Percentiles rank a stretch among this genome's conserved stretches.
These are phyloP conservation scores for Candida awuae DNA, from an alignment of 805 yeast genomes.

Conservation along the genomic window DNA sequence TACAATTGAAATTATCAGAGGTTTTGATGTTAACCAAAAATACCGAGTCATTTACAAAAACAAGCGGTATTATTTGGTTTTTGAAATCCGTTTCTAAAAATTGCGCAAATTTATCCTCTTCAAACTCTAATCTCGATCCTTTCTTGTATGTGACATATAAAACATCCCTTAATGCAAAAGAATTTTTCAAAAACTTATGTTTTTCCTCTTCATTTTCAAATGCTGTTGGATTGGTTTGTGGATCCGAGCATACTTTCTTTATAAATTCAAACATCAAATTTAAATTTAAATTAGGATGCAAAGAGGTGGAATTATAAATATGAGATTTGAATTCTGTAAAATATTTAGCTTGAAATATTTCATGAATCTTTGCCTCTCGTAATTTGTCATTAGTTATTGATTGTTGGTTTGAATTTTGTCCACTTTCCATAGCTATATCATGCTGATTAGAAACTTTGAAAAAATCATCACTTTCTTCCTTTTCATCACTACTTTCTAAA, in stretches of 20 bases:
- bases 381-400: not conserved
- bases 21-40: slow-evolving; percentile 25
- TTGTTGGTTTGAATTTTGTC: not conserved
- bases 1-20: slow-evolving; percentile 12
- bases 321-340: slow-evolving; percentile 9
- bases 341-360: slow-evolving; percentile 7
- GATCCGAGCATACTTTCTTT: slow-evolving; percentile 21
- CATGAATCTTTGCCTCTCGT: not conserved
- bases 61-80: slow-evolving; percentile 28
- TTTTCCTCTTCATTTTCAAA: slow-evolving; percentile 6
- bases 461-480: not conserved
- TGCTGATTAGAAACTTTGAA: no score
- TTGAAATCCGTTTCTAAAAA: slow-evolving; percentile 20
- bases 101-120: slow-evolving; percentile 24
- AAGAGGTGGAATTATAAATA: slow-evolving; percentile 14
- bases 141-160: slow-evolving; percentile 22
- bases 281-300: slow-evolving; percentile 20
- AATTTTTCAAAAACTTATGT: slow-evolving; percentile 16
- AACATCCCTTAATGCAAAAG: slow-evolving; percentile 21
- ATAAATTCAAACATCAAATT: slow-evolving; percentile 27
- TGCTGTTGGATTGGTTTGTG: slow-evolving; percentile 10
- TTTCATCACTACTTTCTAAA: slow-evolving; percentile 8
- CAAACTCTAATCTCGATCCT: slow-evolving; percentile 24
- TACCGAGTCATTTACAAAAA: slow-evolving; percentile 24
- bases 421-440: no score